These are phyloP conservation scores for Boletus speciosus DNA, from an alignment of 768 basidiomycete species.

Conservation along the genomic window DNA sequence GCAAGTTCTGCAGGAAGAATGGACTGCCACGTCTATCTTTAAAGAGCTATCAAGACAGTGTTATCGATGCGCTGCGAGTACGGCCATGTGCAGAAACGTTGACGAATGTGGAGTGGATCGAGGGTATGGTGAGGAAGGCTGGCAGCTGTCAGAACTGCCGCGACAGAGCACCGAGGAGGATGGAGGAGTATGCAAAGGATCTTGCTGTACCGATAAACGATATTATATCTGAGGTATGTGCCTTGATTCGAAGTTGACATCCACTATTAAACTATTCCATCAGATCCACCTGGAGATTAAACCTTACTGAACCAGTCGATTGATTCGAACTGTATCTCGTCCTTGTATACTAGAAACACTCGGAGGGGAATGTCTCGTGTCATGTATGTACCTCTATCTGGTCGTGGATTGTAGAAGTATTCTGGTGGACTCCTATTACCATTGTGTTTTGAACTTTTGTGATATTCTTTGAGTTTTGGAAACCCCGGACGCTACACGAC, in stretches of 20 bases:
- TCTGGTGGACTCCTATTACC: not conserved
- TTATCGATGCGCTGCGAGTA: constrained; percentile 30
- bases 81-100: constrained; percentile 33
- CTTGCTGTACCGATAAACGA: constrained; percentile 25
- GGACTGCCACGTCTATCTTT: constrained; percentile 30
- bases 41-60: constrained; percentile 33
- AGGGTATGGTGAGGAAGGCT: constrained; percentile 27
- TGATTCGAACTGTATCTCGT: constrained; percentile 9
- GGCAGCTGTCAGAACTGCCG: constrained; percentile 29
- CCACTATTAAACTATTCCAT: not conserved
- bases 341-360: not conserved
- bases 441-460: not conserved
- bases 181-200: constrained; percentile 30
- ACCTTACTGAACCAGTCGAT: constrained; percentile 23
- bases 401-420: not conserved
- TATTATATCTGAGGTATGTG: constrained; percentile 29
- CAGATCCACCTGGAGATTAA: constrained; percentile 30
- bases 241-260: not conserved
- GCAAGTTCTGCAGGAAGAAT: constrained; percentile 36
- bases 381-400: constrained; percentile 4
- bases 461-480: not conserved
- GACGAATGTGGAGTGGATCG: constrained; percentile 30
- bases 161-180: constrained; percentile 30
- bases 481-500: not conserved
- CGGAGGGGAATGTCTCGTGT: not conserved